These are phyloP conservation scores for Saprolegnia diclina DNA, from an alignment of 352 stramenopile species.

Conservation along the genomic window DNA sequence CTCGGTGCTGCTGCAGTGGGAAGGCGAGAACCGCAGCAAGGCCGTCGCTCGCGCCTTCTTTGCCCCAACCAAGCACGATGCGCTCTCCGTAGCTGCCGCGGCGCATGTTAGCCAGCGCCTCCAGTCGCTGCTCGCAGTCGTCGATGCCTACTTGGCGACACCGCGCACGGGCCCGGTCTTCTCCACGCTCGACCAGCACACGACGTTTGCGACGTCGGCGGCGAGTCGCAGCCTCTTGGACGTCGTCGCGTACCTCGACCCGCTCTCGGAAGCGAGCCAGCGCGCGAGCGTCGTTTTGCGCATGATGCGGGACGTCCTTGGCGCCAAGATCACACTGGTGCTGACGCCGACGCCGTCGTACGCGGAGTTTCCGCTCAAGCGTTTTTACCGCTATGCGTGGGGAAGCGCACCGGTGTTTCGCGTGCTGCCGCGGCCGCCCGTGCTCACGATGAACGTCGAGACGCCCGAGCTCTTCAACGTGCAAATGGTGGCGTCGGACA, in stretches of 20 bases:
- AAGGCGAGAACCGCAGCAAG: slow-evolving; percentile 64
- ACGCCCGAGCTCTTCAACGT: slow-evolving; percentile 92
- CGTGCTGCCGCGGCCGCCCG: slow-evolving; percentile 73
- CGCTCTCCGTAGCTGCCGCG: slow-evolving; percentile 44
- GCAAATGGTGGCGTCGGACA: slow-evolving; percentile 53
- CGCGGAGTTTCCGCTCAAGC: slow-evolving; percentile 83
- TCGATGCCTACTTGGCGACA: slow-evolving; percentile 67
- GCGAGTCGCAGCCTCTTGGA: slow-evolving; percentile 46
- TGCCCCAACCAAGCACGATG: slow-evolving; percentile 40
- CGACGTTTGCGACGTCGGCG: slow-evolving; percentile 37
- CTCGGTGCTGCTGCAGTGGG: slow-evolving; percentile 53
- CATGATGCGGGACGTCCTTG: slow-evolving; percentile 68
- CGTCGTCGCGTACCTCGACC: slow-evolving; percentile 84
- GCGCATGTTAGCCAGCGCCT: slow-evolving; percentile 60
- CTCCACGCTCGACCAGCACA: slow-evolving; percentile 29
- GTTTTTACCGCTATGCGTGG: slow-evolving; percentile 91
- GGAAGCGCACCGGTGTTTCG: slow-evolving; percentile 59
- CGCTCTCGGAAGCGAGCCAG: slow-evolving; percentile 84
- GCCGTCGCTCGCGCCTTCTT: slow-evolving; percentile 66
- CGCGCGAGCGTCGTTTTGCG: slow-evolving; percentile 81
- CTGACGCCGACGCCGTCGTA: slow-evolving; percentile 63
- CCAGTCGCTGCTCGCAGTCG: slow-evolving; percentile 66
- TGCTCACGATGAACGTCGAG: slow-evolving; percentile 91
- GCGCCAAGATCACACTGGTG: slow-evolving; percentile 63
- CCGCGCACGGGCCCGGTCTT: slow-evolving; percentile 38